Percentiles rank a stretch among this genome's conserved stretches.
These are phyloP conservation scores for Ceratocystiopsis sp. DNA, from an alignment of 2,329 filamentous ascomycete species.

Conservation along the genomic window DNA sequence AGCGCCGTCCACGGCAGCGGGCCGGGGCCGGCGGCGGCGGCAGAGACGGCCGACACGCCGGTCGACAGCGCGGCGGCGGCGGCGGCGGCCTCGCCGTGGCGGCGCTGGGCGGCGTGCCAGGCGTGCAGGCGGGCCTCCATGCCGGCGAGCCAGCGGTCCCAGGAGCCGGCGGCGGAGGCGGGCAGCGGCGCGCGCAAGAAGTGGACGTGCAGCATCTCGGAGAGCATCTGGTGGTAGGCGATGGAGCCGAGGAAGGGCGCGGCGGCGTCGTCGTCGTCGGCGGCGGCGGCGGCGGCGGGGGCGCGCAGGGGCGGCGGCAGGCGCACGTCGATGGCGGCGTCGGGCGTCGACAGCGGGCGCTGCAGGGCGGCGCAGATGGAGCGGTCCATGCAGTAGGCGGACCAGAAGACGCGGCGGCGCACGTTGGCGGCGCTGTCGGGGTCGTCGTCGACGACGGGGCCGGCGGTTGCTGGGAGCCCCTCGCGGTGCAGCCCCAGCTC, in stretches of 20 bases:
- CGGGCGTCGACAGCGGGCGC: slow-evolving; percentile 6
- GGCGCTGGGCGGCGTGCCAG: slow-evolving; percentile 4
- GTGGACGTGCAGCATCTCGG: slow-evolving; percentile 8
- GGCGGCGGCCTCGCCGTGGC: too few relatives aligned
- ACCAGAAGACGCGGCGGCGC: slow-evolving; percentile 7
- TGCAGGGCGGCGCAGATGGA: slow-evolving; percentile 8
- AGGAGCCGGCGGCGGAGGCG: not conserved
- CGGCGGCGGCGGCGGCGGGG: not conserved
- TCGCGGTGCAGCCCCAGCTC: slow-evolving; percentile 7
- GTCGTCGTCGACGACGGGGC: not conserved
- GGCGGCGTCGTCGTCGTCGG: too few relatives aligned
- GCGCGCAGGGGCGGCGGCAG: slow-evolving; percentile 1
- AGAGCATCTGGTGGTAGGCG: slow-evolving; percentile 4
- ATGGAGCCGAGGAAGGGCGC: slow-evolving; percentile 5
- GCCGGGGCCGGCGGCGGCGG: too few relatives aligned
- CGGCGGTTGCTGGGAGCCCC: not conserved
- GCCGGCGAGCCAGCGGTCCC: slow-evolving; percentile 7
- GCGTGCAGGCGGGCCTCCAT: slow-evolving; percentile 5
- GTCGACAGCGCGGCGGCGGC: too few relatives aligned
- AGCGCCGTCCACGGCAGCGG: too few relatives aligned
- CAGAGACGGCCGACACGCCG: too few relatives aligned
- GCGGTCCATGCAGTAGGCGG: slow-evolving; percentile 8
- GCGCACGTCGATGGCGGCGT: slow-evolving; percentile 4
- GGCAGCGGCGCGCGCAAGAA: slow-evolving; percentile 7
- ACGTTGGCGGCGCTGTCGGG: not conserved